Evolutionary conservation across 805 yeast genomes (phyloP).

Genomic region (Wickerhamiella shivajii): DNA sequence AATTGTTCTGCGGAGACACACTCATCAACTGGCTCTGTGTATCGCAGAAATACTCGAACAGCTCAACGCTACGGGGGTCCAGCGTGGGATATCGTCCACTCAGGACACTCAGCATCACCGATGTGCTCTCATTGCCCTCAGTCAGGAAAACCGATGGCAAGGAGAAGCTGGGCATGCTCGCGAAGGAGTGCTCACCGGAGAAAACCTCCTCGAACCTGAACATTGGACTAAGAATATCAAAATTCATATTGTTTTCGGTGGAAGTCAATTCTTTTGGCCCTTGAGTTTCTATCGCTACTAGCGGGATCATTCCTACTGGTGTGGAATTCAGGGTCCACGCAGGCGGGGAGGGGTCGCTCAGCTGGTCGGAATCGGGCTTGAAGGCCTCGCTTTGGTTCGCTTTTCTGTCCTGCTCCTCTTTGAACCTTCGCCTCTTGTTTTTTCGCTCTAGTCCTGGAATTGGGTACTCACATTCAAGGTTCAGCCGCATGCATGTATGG

Average conservation of each 20-base stretch:
- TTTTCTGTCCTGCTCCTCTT: background rate
- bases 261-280: background rate
- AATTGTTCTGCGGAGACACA: conserved; percentile 39
- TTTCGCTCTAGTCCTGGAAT: conserved; percentile 43
- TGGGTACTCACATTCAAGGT: conserved; percentile 61
- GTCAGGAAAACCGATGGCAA: background rate
- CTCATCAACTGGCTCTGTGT: conserved; percentile 35
- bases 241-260: background rate
- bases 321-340: background rate
- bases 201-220: conserved; percentile 1
- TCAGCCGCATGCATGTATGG: conserved; percentile 49
- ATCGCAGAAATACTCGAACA: conserved; percentile 38
- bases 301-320: background rate
- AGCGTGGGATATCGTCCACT: conserved; percentile 18
- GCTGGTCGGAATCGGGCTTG: too few relatives aligned
- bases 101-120: conserved; percentile 4
- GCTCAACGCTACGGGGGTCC: conserved; percentile 31
- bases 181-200: background rate
- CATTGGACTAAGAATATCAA: conserved; percentile 2
- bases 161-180: conserved; percentile 3
- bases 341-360: background rate
- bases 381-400: too few relatives aligned
- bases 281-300: background rate
- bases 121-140: conserved; percentile 1
- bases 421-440: conserved; percentile 26